Evolutionary conservation across 2,329 filamentous ascomycete species (phyloP).

Genomic region (Orbilia brochopaga): DNA sequence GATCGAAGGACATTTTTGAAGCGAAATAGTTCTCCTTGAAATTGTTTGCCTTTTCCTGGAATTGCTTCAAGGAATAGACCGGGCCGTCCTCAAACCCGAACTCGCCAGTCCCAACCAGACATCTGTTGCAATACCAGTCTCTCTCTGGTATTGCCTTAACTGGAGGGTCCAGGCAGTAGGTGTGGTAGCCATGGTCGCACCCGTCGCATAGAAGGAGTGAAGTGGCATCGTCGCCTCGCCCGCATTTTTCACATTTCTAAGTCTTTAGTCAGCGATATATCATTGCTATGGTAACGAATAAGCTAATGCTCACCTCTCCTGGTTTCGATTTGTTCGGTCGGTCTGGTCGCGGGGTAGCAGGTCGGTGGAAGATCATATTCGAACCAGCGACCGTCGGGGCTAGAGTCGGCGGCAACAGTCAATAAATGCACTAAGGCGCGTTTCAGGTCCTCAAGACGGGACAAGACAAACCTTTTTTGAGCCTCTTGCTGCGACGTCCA

Average conservation of each 20-base stretch:
- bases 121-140: constrained; percentile 96
- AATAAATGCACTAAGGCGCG: not conserved
- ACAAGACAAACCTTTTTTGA: constrained; percentile 75
- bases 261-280: constrained; percentile 55
- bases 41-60: constrained; percentile 91
- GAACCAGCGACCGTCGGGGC: constrained; percentile 89
- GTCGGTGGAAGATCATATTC: constrained; percentile 92
- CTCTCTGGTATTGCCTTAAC: constrained; percentile 76
- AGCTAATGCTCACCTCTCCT: constrained; percentile 62
- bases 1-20: constrained; percentile 85
- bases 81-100: constrained; percentile 98
- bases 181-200: constrained; percentile 88
- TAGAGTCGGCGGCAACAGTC: constrained; percentile 59
- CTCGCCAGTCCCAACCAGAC: constrained; percentile 92
- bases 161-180: constrained; percentile 84
- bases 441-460: not conserved
- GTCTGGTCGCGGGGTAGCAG: constrained; percentile 69
- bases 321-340: constrained; percentile 66
- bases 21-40: constrained; percentile 96
- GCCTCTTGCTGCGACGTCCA: constrained; percentile 85
- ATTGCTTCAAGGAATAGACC: constrained; percentile 91
- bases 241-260: constrained; percentile 84
- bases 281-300: constrained; percentile 25
- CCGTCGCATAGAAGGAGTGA: constrained; percentile 84
- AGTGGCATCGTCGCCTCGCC: constrained; percentile 73